Conservation (phyloP, 306 rosid genomes). For the Vigna angularis region DNA sequence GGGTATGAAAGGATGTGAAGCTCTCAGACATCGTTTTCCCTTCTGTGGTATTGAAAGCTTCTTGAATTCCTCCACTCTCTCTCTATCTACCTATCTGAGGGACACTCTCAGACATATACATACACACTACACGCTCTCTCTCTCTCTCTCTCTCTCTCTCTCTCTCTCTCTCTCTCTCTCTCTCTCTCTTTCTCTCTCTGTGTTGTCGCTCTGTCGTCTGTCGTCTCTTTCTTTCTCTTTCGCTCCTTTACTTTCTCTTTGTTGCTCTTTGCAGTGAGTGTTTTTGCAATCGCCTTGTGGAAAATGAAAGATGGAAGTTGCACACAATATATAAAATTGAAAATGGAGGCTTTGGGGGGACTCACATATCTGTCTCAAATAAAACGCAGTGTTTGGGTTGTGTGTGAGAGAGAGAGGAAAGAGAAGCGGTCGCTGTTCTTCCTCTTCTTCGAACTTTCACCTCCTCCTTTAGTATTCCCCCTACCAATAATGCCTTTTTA, state of each 20-base stretch:
- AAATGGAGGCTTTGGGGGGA: constrained; percentile 60
- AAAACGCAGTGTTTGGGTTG: constrained; percentile 42
- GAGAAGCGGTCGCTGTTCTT: constrained; percentile 72
- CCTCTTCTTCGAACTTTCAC: constrained; percentile 47
- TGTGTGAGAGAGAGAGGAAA: constrained; percentile 41
- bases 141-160: neutral
- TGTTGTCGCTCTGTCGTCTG: constrained; percentile 71
- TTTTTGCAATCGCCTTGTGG: constrained; percentile 71
- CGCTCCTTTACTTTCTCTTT: constrained; percentile 56
- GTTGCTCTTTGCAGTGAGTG: constrained; percentile 66
- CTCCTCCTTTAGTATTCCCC: constrained; percentile 48
- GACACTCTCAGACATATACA: constrained; percentile 35
- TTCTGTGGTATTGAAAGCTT: constrained; percentile 75
- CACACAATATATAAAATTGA: constrained; percentile 47
- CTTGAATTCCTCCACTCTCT: constrained; percentile 52
- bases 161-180: neutral
- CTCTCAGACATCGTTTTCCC: constrained; percentile 85
- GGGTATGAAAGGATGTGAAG: constrained; percentile 78
- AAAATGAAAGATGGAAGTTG: constrained; percentile 65
- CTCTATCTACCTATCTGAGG: neutral
- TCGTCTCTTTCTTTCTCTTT: constrained; percentile 76
- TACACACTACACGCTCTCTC: constrained; percentile 28
- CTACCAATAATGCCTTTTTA: constrained; percentile 57
- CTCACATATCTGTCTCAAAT: constrained; percentile 72
- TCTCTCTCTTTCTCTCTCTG: constrained; percentile 41